Base-by-base conservation (phyloP, 1,139 yeast genomes). In the Waltiozyma solani region DNA sequence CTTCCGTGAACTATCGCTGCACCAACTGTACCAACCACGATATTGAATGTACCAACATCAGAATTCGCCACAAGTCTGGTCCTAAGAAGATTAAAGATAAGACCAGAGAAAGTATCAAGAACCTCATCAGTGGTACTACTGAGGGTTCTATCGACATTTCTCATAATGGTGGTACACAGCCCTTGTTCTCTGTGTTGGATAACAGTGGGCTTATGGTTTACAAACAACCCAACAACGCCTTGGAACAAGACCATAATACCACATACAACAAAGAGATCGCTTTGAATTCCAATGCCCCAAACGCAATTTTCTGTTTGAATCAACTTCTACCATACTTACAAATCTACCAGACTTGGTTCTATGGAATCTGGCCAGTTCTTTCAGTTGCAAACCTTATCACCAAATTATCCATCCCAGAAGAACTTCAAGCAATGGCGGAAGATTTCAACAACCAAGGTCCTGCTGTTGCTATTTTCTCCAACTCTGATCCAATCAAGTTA, bases 301-400 rank as follows among this genome's bases (percentile, higher is more conserved):
- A 14, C 4, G 15, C 27, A 10, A 36, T 44, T 3, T 44, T 43
- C 36, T 38, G 48, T 9, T 25, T 50, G 15, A 44, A 45, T 26
- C 47, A 48, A 23, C 37, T 49, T 5, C 33, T 50, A 5, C 52
- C 52, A 0, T 48, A 44, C 34, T 36, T 50, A 10, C 50, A 49
- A 34, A 40, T 49, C 20, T 49, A 49, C 30, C 52, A 49, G 30
- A 48, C 47, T 4, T 49, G 54, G 52, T 50, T 45, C 37, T 50
- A 50, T 36, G 49, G 53, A 3, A 42, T 48, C 21, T 50, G 53
- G 52, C 54, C 54, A 1, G 50, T 50, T 4, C 34, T 49, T 14
- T 44, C 51, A 2, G 47, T 46, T 8, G 38, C 46, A 10, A 36
- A 37, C 1, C 32, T 46, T 10, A 44, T 44, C 3, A 40, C 51